Percentiles rank a stretch among this genome's conserved stretches.
Evolutionary conservation across 1,139 yeast species (phyloP).

Genomic region (Saccharomyces hybrid): DNA sequence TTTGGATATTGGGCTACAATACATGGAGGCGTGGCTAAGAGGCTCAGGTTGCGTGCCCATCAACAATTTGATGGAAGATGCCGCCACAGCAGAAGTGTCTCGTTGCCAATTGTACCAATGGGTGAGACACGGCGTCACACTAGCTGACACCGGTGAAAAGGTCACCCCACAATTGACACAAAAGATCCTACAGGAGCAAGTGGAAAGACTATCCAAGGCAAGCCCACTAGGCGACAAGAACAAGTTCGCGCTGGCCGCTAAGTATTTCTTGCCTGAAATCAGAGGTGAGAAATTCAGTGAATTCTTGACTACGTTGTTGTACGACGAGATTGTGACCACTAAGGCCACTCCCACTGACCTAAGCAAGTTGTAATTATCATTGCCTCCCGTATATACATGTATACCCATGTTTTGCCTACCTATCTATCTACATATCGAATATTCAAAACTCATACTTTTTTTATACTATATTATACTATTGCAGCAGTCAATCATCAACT

Average conservation of each 20-base stretch:
- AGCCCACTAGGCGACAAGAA: conserved; percentile 39
- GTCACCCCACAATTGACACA: conserved; percentile 54
- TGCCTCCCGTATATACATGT: neutral
- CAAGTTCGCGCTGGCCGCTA: conserved; percentile 48
- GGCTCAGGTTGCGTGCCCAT: conserved; percentile 81
- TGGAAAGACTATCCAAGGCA: conserved; percentile 40
- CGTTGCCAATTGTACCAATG: conserved; percentile 78
- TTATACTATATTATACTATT: neutral
- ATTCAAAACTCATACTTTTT: neutral
- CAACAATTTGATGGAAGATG: conserved; percentile 80
- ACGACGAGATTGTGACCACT: conserved; percentile 56
- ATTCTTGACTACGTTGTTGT: conserved; percentile 62
- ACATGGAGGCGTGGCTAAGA: conserved; percentile 81
- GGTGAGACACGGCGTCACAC: conserved; percentile 60
- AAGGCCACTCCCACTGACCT: conserved; percentile 34
- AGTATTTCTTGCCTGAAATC: conserved; percentile 56
- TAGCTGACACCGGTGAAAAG: conserved; percentile 50
- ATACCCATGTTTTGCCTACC: neutral
- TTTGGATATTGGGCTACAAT: conserved; percentile 64
- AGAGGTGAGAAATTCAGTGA: conserved; percentile 65
- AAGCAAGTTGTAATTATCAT: conserved; percentile 21
- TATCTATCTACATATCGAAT: neutral
- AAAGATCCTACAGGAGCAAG: conserved; percentile 54
- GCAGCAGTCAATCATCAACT: neutral
- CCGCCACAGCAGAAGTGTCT: conserved; percentile 81